phyloP scores from a whole-genome alignment of 148 eudicot genomes.

The Cornus suecica region DNA sequence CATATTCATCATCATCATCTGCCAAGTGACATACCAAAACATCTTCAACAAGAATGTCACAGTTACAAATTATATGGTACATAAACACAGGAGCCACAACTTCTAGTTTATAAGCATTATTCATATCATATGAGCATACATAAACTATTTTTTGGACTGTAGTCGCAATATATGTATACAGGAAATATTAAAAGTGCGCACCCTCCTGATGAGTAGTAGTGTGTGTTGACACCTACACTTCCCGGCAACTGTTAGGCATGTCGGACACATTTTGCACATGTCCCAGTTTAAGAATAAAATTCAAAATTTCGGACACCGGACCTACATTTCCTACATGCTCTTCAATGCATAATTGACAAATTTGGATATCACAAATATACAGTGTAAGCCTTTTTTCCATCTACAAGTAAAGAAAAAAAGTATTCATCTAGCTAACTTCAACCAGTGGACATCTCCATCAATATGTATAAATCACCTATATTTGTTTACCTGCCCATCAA shows the following conservation, averaged over 20 bases:
- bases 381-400: too few relatives aligned
- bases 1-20: conserved; percentile 95
- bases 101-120: neutral
- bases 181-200: neutral
- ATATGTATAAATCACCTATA: too few relatives aligned
- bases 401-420: neutral
- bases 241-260: neutral
- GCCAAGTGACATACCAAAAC: conserved; percentile 10
- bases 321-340: neutral
- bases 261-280: neutral
- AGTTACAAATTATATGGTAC: neutral
- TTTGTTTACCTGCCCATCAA: too few relatives aligned
- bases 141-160: too few relatives aligned
- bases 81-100: neutral
- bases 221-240: neutral
- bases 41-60: neutral
- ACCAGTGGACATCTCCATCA: neutral
- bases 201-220: neutral
- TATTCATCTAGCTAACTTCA: neutral
- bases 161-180: neutral
- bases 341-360: neutral
- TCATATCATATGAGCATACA: neutral
- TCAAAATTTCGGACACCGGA: neutral
- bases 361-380: neutral
- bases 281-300: neutral